phyloP scores from a whole-genome alignment of 805 yeast species.

The Cyberlindnera maclurae region DNA sequence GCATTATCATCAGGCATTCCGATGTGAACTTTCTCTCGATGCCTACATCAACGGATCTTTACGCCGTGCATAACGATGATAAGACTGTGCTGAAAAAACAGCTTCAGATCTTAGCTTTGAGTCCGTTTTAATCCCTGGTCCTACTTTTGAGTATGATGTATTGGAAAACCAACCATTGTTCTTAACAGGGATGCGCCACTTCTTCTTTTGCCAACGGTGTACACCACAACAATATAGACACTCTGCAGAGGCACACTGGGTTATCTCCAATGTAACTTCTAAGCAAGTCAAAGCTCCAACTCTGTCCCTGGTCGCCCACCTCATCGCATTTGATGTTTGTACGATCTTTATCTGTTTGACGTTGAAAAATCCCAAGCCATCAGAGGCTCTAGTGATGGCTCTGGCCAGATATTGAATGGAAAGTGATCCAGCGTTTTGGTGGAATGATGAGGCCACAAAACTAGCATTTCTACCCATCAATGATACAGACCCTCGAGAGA shows the following conservation, averaged over 20 bases:
- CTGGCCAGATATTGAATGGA: constrained; percentile 49
- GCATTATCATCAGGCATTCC: background rate
- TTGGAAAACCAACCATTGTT: constrained; percentile 30
- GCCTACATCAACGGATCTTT: constrained; percentile 23
- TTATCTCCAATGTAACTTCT: constrained; percentile 46
- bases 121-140: constrained; percentile 21
- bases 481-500: constrained; percentile 49
- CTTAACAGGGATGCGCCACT: constrained; percentile 39
- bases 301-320: constrained; percentile 56
- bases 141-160: constrained; percentile 36
- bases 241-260: constrained; percentile 54
- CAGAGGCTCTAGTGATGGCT: constrained; percentile 41
- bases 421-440: constrained; percentile 65
- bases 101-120: constrained; percentile 21
- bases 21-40: constrained; percentile 25
- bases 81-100: constrained; percentile 26
- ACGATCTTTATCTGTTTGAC: constrained; percentile 45
- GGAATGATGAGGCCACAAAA: constrained; percentile 58
- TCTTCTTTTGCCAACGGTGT: constrained; percentile 51
- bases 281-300: constrained; percentile 28
- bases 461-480: constrained; percentile 50
- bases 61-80: constrained; percentile 19
- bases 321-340: constrained; percentile 52
- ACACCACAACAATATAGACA: constrained; percentile 55
- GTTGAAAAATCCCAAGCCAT: constrained; percentile 14